Evolutionary conservation across 805 yeast genomes (phyloP), one percentile per base, ranked within the genome.

Genomic region (Spathaspora passalidarum): DNA sequence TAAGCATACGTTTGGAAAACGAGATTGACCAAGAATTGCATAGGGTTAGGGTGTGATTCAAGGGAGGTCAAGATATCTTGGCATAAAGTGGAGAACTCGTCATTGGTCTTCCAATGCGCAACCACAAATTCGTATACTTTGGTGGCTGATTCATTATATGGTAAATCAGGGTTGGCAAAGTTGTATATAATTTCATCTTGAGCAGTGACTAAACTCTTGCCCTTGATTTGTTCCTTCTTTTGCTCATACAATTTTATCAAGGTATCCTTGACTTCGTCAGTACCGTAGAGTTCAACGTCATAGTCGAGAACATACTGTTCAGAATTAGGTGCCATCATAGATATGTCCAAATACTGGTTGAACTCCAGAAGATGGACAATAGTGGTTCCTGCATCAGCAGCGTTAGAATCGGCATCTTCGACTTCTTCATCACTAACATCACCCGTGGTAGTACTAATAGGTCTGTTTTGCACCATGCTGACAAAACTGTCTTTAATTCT

Each of bases 1-100:
- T 83, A 83, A 39, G 92, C 86, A 43, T 88, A 75, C 0, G 85
- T 73, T 57, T 88, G 92, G 56, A 84, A 75, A 11, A 89, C 64
- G 13, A 87, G 66, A 22, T 84, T 79, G 14, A 86, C 69, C 32
- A 84, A 61, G 45, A 84, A 65, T 46, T 54, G 52, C 23, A 59
- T 64, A 13, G 50, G 48, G 40, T 64, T 51, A 6, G 51, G 42
- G 34, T 51, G 50, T n/a, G 44, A 50, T 11, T 51, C 44, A 16
- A 49, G 34, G 3, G 62, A 59, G n/a, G 50, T 53, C 25, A 59
- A 47, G 0, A 69, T 54, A 40, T 68, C 71, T 17, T 59, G 56
- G 47, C 61, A 63, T 54, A 68, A 59, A 16, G 63, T 64, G 38
- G 54, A 47, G 48, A 69, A 72, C 37, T 68, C 72, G 19, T 56